These are phyloP conservation scores for Nematocida ironsii DNA, from an alignment of 371 early-diverging fungal genomes.

Conservation along the genomic window DNA sequence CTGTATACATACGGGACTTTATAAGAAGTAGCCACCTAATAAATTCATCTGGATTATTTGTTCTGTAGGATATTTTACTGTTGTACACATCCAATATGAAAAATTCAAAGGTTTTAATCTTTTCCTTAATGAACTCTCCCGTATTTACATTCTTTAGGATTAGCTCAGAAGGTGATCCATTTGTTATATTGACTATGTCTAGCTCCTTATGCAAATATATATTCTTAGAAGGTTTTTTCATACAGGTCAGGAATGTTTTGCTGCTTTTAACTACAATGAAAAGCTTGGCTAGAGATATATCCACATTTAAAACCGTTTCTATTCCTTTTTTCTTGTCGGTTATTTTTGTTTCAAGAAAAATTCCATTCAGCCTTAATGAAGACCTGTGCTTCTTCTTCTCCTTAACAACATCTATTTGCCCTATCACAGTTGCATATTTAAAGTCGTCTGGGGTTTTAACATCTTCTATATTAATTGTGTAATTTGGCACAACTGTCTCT, in stretches of 20 bases:
- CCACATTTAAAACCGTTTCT: background rate
- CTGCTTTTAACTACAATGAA: slow-evolving; percentile 11
- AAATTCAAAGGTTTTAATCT: slow-evolving; percentile 4
- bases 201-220: slow-evolving; percentile 39
- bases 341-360: background rate
- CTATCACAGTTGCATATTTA: slow-evolving; percentile 5
- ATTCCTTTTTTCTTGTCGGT: slow-evolving; percentile 18
- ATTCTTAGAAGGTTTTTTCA: slow-evolving; percentile 12
- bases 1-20: slow-evolving; percentile 41
- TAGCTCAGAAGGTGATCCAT: background rate
- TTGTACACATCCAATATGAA: slow-evolving; percentile 14
- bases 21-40: slow-evolving; percentile 48
- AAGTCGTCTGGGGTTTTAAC: slow-evolving; percentile 33
- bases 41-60: slow-evolving; percentile 27
- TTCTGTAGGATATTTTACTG: slow-evolving; percentile 4
- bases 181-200: slow-evolving; percentile 29
- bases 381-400: slow-evolving; percentile 7
- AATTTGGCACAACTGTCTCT: background rate
- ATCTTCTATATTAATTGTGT: slow-evolving; percentile 1
- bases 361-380: slow-evolving; percentile 18
- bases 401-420: background rate
- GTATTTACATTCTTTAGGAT: slow-evolving; percentile 52
- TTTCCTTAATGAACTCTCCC: slow-evolving; percentile 32
- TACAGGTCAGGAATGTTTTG: slow-evolving; percentile 3
- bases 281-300: slow-evolving; percentile 38